These are phyloP conservation scores for Picea sitchensis DNA, from an alignment of 75 land plant species.

Conservation along the genomic window DNA sequence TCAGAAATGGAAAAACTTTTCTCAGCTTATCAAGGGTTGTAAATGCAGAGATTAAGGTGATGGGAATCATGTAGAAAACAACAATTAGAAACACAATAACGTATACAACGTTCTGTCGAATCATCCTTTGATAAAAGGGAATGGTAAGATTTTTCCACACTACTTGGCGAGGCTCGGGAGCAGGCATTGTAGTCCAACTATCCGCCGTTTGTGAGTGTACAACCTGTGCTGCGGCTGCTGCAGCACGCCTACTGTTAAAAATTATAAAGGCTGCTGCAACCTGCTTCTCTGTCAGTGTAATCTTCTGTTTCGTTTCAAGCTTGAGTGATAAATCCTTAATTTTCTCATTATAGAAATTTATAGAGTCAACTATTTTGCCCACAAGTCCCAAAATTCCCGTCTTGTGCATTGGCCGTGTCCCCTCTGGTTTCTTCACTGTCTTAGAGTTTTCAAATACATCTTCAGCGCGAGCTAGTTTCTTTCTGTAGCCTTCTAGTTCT, in stretches of 20 bases:
- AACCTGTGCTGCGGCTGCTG: slow-evolving; percentile 72
- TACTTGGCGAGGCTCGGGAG: slow-evolving; percentile 84
- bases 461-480: slow-evolving; percentile 71
- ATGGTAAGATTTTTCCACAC: slow-evolving; percentile 62
- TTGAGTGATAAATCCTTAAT: slow-evolving; percentile 50
- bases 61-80: slow-evolving; percentile 92
- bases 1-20: slow-evolving; percentile 66
- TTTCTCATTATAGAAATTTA: slow-evolving; percentile 55
- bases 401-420: slow-evolving; percentile 55
- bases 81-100: slow-evolving; percentile 58
- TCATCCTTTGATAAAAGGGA: slow-evolving; percentile 38
- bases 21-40: slow-evolving; percentile 67
- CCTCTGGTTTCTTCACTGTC: slow-evolving; percentile 36
- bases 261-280: slow-evolving; percentile 61
- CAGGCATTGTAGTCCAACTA: slow-evolving; percentile 66
- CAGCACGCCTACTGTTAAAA: slow-evolving; percentile 65
- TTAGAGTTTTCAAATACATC: slow-evolving; percentile 55
- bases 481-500: slow-evolving; percentile 59
- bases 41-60: slow-evolving; percentile 65
- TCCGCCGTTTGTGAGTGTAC: slow-evolving; percentile 56
- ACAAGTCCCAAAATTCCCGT: slow-evolving; percentile 69
- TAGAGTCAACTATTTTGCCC: slow-evolving; percentile 73
- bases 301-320: slow-evolving; percentile 55
- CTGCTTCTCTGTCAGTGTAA: slow-evolving; percentile 56
- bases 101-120: slow-evolving; percentile 52